Conservation (phyloP, 176 grass and related monocot genomes). For the Oropetium thomaeum region DNA sequence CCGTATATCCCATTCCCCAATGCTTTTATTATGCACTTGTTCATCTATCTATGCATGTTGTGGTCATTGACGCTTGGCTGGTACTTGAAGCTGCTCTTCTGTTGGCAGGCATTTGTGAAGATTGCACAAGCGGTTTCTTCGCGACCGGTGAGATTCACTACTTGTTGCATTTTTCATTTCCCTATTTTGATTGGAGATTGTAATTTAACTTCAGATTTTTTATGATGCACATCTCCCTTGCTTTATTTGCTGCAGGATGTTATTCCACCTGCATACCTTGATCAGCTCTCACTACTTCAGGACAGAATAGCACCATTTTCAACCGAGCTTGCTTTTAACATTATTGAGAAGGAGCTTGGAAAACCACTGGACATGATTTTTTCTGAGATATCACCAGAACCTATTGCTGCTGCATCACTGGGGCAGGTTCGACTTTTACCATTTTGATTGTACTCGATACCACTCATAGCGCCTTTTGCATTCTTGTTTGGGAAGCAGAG, state of each 20-base stretch:
- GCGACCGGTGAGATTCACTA: slow-evolving; percentile 56
- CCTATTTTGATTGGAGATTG: neutral
- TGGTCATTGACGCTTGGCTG: slow-evolving; percentile 8
- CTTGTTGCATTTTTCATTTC: neutral
- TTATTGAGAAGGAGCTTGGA: slow-evolving; percentile 87
- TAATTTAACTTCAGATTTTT: neutral
- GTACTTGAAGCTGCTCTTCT: slow-evolving; percentile 17
- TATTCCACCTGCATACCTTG: slow-evolving; percentile 92
- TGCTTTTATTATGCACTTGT: neutral
- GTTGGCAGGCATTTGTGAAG: slow-evolving; percentile 80
- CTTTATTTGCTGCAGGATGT: slow-evolving; percentile 65
- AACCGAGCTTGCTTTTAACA: slow-evolving; percentile 80
- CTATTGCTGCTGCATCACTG: slow-evolving; percentile 89
- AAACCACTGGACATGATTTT: slow-evolving; percentile 73
- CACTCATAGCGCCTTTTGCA: neutral
- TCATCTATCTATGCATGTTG: neutral
- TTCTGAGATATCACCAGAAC: slow-evolving; percentile 83
- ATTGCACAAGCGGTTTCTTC: slow-evolving; percentile 96
- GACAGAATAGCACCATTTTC: slow-evolving; percentile 95
- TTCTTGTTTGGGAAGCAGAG: neutral
- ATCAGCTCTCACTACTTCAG: slow-evolving; percentile 87
- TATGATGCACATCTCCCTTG: neutral
- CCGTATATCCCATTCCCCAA: slow-evolving; percentile 41
- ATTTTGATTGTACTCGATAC: neutral
- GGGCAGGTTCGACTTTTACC: slow-evolving; percentile 62